A percentile compares a stretch with the other conserved stretches of the same genome.
Evolutionary conservation across 768 basidiomycete genomes (phyloP).

Genomic region (Termitomyces sp.): DNA sequence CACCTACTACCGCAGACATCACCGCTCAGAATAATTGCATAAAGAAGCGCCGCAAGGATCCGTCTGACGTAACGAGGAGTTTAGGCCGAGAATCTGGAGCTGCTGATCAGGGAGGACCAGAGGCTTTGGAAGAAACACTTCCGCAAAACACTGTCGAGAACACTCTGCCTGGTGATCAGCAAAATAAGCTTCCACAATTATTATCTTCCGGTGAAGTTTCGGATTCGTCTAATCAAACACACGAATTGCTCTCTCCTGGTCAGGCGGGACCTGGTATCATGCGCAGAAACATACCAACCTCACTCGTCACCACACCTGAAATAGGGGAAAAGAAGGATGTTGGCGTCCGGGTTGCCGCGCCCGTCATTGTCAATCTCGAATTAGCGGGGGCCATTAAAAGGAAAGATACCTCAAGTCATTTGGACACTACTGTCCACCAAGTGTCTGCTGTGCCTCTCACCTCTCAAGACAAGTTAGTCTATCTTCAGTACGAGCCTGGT

Average conservation of each 20-base stretch:
- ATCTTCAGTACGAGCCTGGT: slow-evolving; percentile 62
- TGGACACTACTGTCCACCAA: slow-evolving; percentile 18
- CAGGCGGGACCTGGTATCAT: slow-evolving; percentile 12
- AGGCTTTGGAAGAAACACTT: slow-evolving; percentile 8
- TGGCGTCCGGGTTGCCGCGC: slow-evolving; percentile 54
- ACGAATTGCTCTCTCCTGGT: slow-evolving; percentile 22
- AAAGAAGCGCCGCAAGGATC: slow-evolving; percentile 37
- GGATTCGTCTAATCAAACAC: slow-evolving; percentile 23
- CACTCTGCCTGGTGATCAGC: slow-evolving; percentile 28
- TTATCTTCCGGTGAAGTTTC: slow-evolving; percentile 18
- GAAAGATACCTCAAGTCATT: slow-evolving; percentile 14
- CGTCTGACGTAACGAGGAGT: slow-evolving; percentile 38
- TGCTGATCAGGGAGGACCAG: slow-evolving; percentile 34
- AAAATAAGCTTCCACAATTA: slow-evolving; percentile 27
- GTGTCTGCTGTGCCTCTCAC: slow-evolving; percentile 22
- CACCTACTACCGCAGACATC: slow-evolving; percentile 31
- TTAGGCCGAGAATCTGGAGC: slow-evolving; percentile 39
- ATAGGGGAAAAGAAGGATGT: slow-evolving; percentile 62
- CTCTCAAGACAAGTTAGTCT: slow-evolving; percentile 30
- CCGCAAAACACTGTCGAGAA: slow-evolving; percentile 21
- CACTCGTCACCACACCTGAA: slow-evolving; percentile 48
- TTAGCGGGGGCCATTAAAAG: slow-evolving; percentile 14
- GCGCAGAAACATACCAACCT: slow-evolving; percentile 8
- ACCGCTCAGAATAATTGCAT: slow-evolving; percentile 4
- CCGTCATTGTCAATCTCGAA: slow-evolving; percentile 49